These are phyloP conservation scores for Pseudotulostoma volvatum DNA, from an alignment of 495 filamentous ascomycete genomes.

Conservation along the genomic window DNA sequence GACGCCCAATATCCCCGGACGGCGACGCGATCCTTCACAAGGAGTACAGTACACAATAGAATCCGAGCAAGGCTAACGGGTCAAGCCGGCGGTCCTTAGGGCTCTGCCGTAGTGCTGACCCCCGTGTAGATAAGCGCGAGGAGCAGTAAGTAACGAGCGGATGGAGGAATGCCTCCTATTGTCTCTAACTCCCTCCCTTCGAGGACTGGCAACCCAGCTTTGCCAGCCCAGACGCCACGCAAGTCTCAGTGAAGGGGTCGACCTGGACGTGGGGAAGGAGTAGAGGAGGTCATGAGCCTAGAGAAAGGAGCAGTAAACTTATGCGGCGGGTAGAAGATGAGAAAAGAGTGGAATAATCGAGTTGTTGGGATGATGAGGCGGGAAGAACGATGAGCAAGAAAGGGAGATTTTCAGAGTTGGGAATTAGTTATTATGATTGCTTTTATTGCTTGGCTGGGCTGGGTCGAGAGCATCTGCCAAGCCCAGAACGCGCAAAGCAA, in stretches of 20 bases:
- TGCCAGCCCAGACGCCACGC: neutral
- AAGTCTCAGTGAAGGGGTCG: constrained; percentile 1
- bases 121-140: constrained; percentile 6
- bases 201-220: neutral
- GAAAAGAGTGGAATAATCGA: neutral
- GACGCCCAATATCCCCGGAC: no score
- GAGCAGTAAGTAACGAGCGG: constrained; percentile 26
- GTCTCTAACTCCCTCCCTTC: constrained; percentile 16
- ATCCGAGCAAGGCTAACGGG: neutral
- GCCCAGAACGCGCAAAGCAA: no score
- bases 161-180: constrained; percentile 35
- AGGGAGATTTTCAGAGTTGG: no score
- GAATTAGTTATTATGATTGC: no score
- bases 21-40: no score
- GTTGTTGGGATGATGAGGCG: no score
- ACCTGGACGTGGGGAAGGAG: constrained; percentile 1
- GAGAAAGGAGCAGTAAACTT: constrained; percentile 6
- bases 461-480: no score
- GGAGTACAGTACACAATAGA: neutral
- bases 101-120: neutral
- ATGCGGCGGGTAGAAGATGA: neutral
- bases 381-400: no score
- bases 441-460: no score
- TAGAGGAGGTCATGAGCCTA: constrained; percentile 17
- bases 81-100: neutral